phyloP scores from a whole-genome alignment of 1,284 basidiomycete genomes.

The Baeospora myosura region DNA sequence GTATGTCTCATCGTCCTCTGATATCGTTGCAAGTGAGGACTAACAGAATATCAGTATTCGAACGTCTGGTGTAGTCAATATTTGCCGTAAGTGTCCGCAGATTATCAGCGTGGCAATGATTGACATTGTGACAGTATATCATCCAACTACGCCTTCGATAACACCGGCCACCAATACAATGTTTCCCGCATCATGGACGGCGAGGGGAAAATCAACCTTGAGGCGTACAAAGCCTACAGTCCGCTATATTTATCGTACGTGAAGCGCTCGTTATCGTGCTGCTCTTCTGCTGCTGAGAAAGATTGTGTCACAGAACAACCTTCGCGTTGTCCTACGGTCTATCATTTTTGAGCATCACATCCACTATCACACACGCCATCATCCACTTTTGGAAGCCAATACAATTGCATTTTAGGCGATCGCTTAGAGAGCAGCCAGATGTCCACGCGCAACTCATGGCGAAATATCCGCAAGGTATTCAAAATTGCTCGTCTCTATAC shows the following conservation, averaged over 20 bases:
- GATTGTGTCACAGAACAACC: conserved; percentile 27
- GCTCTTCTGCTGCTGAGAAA: not conserved
- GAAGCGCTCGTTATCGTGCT: conserved; percentile 4
- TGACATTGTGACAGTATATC: conserved; percentile 36
- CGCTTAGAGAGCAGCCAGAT: conserved; percentile 73
- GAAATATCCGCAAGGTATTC: conserved; percentile 48
- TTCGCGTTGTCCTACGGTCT: conserved; percentile 62
- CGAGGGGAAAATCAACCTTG: conserved; percentile 44
- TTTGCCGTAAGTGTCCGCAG: conserved; percentile 35
- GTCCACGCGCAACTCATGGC: conserved; percentile 83
- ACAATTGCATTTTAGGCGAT: conserved; percentile 54
- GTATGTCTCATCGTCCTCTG: conserved; percentile 18
- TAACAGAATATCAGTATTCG: conserved; percentile 32
- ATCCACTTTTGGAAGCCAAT: conserved; percentile 82
- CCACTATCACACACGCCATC: conserved; percentile 67
- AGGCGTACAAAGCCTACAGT: conserved; percentile 47
- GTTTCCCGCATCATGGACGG: conserved; percentile 47
- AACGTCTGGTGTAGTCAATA: conserved; percentile 43
- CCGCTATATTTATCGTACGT: conserved; percentile 53
- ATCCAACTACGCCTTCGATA: conserved; percentile 50
- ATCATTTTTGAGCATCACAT: conserved; percentile 53
- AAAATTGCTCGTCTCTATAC: not conserved
- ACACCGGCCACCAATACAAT: conserved; percentile 48
- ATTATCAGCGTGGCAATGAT: not conserved
- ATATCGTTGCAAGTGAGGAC: not conserved